These are phyloP conservation scores for Ganoderma sp. DNA, from an alignment of 1,284 basidiomycete genomes.

Conservation along the genomic window DNA sequence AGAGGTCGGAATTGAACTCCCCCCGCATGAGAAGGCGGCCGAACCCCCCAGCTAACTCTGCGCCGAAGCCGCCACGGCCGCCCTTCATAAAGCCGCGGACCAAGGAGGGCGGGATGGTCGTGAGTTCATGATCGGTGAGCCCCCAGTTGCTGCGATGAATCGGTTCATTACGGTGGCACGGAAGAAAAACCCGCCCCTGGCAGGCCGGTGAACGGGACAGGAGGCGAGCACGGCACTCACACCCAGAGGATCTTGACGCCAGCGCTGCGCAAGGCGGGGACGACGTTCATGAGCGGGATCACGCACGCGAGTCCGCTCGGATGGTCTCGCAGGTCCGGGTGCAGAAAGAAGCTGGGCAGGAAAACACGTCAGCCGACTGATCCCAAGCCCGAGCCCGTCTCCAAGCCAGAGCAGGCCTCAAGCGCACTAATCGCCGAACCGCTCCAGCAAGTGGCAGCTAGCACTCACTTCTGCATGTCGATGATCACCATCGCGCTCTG, in stretches of 20 bases:
- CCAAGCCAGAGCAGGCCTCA: not conserved
- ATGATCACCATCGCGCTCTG: slow-evolving; percentile 64
- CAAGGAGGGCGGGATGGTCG: slow-evolving; percentile 65
- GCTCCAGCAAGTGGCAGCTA: too few species aligned
- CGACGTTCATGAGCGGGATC: slow-evolving; percentile 55
- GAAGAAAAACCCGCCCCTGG: not conserved
- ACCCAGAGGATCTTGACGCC: slow-evolving; percentile 71
- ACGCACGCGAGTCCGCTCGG: slow-evolving; percentile 64
- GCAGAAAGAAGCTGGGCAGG: slow-evolving; percentile 63
- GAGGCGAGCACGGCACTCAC: slow-evolving; percentile 44
- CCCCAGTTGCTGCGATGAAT: slow-evolving; percentile 66
- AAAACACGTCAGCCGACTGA: slow-evolving; percentile 3
- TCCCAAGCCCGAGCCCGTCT: not conserved
- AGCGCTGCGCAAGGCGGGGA: slow-evolving; percentile 56
- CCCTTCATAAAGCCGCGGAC: slow-evolving; percentile 55
- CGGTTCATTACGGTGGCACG: not conserved
- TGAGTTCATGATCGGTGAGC: slow-evolving; percentile 64
- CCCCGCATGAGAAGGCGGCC: slow-evolving; percentile 68
- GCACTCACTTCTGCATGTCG: slow-evolving; percentile 75
- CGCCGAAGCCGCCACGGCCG: slow-evolving; percentile 61
- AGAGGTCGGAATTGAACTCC: slow-evolving; percentile 59
- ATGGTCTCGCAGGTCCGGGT: slow-evolving; percentile 63
- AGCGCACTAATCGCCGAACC: slow-evolving; percentile 16
- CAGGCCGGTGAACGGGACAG: not conserved
- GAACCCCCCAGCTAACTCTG: slow-evolving; percentile 57